Evolutionary conservation across 1,284 basidiomycete genomes (phyloP).

Genomic region (Trichosporon sp.): DNA sequence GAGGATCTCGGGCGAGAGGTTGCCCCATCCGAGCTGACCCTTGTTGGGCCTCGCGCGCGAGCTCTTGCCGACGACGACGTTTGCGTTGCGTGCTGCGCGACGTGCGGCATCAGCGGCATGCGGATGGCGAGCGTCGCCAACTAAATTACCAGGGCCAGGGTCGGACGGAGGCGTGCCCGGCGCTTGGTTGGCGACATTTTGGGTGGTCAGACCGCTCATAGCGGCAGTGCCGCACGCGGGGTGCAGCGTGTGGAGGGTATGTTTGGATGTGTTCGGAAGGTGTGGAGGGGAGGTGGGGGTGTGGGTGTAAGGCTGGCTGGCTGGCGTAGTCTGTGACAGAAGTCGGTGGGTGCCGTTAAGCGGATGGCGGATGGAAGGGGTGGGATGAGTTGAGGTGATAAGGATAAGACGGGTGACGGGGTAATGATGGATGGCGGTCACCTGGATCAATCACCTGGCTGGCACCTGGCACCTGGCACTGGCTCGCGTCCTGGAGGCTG

Average conservation of each 20-base stretch:
- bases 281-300: not conserved
- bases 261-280: not conserved
- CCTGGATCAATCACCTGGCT: conserved; percentile 10
- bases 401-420: conserved; percentile 12
- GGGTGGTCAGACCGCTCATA: conserved; percentile 11
- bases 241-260: conserved; percentile 17
- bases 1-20: conserved; percentile 24
- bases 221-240: conserved; percentile 15
- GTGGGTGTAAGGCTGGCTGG: not conserved
- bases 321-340: not conserved
- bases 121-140: not conserved
- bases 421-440: conserved; percentile 15
- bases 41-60: conserved; percentile 33
- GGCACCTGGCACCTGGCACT: not conserved
- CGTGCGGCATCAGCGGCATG: not conserved
- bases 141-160: conserved; percentile 19
- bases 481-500: too few species aligned
- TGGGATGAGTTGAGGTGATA: conserved; percentile 7
- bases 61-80: conserved; percentile 32
- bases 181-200: conserved; percentile 11
- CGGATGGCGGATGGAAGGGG: not conserved
- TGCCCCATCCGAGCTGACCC: conserved; percentile 32
- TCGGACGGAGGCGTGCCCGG: not conserved
- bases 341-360: not conserved
- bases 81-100: conserved; percentile 22